These are phyloP conservation scores for Backusella morwellensis DNA, from an alignment of 192 early-diverging fungal species.

Conservation along the genomic window DNA sequence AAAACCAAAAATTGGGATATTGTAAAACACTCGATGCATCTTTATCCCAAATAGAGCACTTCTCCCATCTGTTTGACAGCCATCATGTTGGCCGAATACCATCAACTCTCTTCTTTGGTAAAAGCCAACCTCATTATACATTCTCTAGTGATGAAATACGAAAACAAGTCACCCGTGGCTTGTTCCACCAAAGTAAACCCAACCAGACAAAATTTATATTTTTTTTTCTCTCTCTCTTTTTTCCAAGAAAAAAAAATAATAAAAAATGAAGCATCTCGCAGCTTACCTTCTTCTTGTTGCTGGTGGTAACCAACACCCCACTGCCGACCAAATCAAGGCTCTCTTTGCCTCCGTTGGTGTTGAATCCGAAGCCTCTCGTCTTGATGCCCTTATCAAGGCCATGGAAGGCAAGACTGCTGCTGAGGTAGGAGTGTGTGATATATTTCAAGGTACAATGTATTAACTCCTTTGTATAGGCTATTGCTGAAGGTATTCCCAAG, in stretches of 20 bases:
- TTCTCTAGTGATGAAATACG: no score
- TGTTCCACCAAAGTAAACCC: not conserved
- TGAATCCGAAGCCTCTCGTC: conserved; percentile 78
- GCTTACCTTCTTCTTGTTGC: conserved; percentile 95
- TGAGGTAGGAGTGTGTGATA: conserved; percentile 50
- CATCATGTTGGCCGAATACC: no score
- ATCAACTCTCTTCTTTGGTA: no score
- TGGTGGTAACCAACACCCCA: conserved; percentile 80
- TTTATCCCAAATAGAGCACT: no score
- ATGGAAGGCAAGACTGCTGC: conserved; percentile 87
- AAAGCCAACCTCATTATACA: no score
- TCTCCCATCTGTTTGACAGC: no score
- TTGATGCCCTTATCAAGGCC: conserved; percentile 72
- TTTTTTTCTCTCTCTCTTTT: conserved; percentile 4
- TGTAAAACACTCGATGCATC: no score
- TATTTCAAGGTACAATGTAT: not conserved
- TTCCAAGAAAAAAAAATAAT: conserved; percentile 10
- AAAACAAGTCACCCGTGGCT: not conserved
- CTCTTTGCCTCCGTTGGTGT: conserved; percentile 90
- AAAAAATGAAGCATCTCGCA: conserved; percentile 94
- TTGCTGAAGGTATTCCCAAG: conserved; percentile 88
- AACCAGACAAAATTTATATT: not conserved
- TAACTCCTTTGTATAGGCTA: conserved; percentile 52
- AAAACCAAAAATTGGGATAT: no score
- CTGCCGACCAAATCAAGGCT: conserved; percentile 72